Evolutionary conservation across 1,139 yeast species (phyloP).

Genomic region (Debaryomycetaceae sp.): DNA sequence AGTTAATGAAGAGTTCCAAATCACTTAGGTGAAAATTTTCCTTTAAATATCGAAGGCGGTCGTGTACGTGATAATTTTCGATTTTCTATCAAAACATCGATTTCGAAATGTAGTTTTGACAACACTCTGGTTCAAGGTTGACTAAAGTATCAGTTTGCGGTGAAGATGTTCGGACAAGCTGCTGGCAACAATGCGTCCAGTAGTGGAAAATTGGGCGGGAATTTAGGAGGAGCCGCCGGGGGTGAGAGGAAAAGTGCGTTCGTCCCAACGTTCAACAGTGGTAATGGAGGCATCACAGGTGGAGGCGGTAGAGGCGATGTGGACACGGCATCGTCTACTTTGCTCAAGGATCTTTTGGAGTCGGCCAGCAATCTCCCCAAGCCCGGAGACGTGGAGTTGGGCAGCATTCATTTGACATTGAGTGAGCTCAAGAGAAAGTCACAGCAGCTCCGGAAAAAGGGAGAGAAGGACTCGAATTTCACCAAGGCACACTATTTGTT

Average conservation of each 20-base stretch:
- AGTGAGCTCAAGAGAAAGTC: conserved; percentile 76
- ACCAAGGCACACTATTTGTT: conserved; percentile 88
- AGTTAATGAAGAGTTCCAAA: conserved; percentile 29
- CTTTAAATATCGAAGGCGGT: not conserved
- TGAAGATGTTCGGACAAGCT: conserved; percentile 5
- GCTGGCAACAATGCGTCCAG: not conserved
- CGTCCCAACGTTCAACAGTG: not conserved
- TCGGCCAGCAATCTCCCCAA: conserved; percentile 70
- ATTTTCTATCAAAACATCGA: conserved; percentile 2
- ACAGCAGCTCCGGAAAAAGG: conserved; percentile 50
- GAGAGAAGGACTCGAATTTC: conserved; percentile 34
- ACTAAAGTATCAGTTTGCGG: not conserved
- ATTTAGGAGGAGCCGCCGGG: not conserved
- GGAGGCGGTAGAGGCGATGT: not conserved
- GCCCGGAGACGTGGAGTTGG: conserved; percentile 55
- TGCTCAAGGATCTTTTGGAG: conserved; percentile 63
- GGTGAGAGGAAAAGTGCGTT: not conserved
- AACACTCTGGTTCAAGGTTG: not conserved
- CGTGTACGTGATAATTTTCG: not conserved
- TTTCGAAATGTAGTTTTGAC: not conserved
- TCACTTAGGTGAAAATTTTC: conserved; percentile 1
- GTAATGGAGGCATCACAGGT: not conserved
- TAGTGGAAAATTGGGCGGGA: not conserved
- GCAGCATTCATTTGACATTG: conserved; percentile 71
- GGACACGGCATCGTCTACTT: conserved; percentile 10